phyloP scores from a whole-genome alignment of 2,329 filamentous ascomycete species.

The Chaetomium sp. region DNA sequence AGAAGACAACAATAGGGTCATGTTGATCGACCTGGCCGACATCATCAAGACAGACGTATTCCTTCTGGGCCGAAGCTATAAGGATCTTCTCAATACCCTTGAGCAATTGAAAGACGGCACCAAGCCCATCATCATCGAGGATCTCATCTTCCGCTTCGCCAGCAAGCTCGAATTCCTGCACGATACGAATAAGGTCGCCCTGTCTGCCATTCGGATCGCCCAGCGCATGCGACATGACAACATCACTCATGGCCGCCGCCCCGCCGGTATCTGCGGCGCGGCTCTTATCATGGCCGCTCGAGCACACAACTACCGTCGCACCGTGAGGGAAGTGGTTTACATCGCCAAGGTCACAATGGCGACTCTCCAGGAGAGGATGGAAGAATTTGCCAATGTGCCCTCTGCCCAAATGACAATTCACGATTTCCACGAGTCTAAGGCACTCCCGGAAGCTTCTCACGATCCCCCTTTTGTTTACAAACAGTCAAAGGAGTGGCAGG shows the following conservation, averaged over 20 bases:
- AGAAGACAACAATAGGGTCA: slow-evolving; percentile 70
- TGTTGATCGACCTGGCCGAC: slow-evolving; percentile 95
- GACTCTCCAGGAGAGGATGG: slow-evolving; percentile 83
- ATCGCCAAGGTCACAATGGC: slow-evolving; percentile 93
- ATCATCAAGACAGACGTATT: slow-evolving; percentile 81
- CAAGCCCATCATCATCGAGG: slow-evolving; percentile 73
- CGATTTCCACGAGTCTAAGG: slow-evolving; percentile 64
- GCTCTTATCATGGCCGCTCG: slow-evolving; percentile 90
- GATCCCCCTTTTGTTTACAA: slow-evolving; percentile 81
- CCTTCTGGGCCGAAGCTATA: slow-evolving; percentile 83
- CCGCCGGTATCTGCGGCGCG: slow-evolving; percentile 88
- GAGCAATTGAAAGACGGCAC: slow-evolving; percentile 49
- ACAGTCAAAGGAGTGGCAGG: slow-evolving; percentile 48
- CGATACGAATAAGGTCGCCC: slow-evolving; percentile 74
- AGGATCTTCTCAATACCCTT: slow-evolving; percentile 65
- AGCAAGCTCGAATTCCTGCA: slow-evolving; percentile 85
- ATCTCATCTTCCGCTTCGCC: slow-evolving; percentile 86
- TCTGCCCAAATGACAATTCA: slow-evolving; percentile 80
- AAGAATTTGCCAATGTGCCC: slow-evolving; percentile 85
- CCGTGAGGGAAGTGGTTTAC: slow-evolving; percentile 91
- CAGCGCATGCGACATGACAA: slow-evolving; percentile 93
- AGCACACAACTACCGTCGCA: slow-evolving; percentile 96
- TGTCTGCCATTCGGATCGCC: slow-evolving; percentile 80
- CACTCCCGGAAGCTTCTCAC: slow-evolving; percentile 40
- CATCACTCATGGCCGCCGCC: slow-evolving; percentile 92